Percentiles rank a stretch among this genome's conserved stretches.
These are phyloP conservation scores for Aspergillus carlsbadensis DNA, from an alignment of 495 filamentous ascomycete species.

Conservation along the genomic window DNA sequence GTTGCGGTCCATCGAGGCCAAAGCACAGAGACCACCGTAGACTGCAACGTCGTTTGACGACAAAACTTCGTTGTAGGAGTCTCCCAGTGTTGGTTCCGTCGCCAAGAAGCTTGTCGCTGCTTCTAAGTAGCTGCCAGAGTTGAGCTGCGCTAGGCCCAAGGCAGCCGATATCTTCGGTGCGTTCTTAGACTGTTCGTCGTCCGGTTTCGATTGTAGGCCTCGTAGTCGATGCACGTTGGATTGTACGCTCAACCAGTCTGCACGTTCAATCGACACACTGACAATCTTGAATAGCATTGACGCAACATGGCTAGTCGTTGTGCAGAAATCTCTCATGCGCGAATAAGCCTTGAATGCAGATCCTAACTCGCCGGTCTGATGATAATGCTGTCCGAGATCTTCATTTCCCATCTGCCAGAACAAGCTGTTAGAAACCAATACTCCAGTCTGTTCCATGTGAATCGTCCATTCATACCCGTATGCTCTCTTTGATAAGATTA, in stretches of 20 bases:
- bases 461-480: slow-evolving; percentile 61
- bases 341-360: slow-evolving; percentile 66
- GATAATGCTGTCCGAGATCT: slow-evolving; percentile 69
- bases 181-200: slow-evolving; percentile 59
- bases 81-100: slow-evolving; percentile 50
- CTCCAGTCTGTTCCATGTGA: not conserved
- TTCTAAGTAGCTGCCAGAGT: slow-evolving; percentile 60
- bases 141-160: slow-evolving; percentile 69
- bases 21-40: slow-evolving; percentile 86
- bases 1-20: slow-evolving; percentile 81
- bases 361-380: slow-evolving; percentile 59
- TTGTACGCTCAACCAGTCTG: slow-evolving; percentile 63
- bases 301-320: slow-evolving; percentile 64
- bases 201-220: slow-evolving; percentile 54
- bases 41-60: slow-evolving; percentile 86
- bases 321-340: slow-evolving; percentile 75
- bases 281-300: slow-evolving; percentile 71
- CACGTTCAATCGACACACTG: slow-evolving; percentile 64
- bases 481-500: slow-evolving; percentile 96
- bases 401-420: slow-evolving; percentile 68
- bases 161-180: slow-evolving; percentile 67
- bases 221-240: slow-evolving; percentile 69
- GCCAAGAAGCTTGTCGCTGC: slow-evolving; percentile 73
- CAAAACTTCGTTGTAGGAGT: slow-evolving; percentile 68
- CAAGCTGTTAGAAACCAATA: slow-evolving; percentile 11